These are phyloP conservation scores for Berkeleyomyces rouxiae DNA, from an alignment of 2,329 filamentous ascomycete genomes.

Conservation along the genomic window DNA sequence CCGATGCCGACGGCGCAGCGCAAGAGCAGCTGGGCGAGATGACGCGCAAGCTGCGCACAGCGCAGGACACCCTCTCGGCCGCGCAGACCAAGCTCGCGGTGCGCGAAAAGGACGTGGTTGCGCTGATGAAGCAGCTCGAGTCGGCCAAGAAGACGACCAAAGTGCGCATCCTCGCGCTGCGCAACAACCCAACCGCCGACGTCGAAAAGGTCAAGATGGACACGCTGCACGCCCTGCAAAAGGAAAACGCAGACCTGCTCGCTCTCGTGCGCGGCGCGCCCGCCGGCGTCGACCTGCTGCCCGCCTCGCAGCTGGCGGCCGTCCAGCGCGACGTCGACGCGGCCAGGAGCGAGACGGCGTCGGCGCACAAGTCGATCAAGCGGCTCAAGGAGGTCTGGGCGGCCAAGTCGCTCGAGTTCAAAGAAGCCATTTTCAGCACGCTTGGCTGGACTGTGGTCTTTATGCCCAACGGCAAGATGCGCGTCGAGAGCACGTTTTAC, in stretches of 20 bases:
- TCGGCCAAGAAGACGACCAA: slow-evolving; percentile 48
- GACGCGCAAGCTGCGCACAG: slow-evolving; percentile 68
- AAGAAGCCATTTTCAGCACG: slow-evolving; percentile 80
- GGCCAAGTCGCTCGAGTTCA: slow-evolving; percentile 82
- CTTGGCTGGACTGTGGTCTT: slow-evolving; percentile 93
- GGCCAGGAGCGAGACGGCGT: slow-evolving; percentile 49
- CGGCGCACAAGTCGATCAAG: slow-evolving; percentile 65
- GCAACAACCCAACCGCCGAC: slow-evolving; percentile 81
- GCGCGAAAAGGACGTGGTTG: slow-evolving; percentile 58
- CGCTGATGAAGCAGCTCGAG: slow-evolving; percentile 55
- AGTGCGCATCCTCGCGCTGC: slow-evolving; percentile 69
- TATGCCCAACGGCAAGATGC: slow-evolving; percentile 90
- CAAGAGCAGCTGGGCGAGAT: slow-evolving; percentile 67
- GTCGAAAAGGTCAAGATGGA: slow-evolving; percentile 69
- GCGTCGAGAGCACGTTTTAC: slow-evolving; percentile 73
- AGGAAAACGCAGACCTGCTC: slow-evolving; percentile 72
- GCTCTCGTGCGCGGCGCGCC: slow-evolving; percentile 43
- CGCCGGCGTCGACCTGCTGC: slow-evolving; percentile 46
- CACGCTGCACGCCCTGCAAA: slow-evolving; percentile 59
- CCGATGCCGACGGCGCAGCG: slow-evolving; percentile 33
- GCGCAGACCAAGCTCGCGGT: slow-evolving; percentile 54
- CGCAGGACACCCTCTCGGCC: slow-evolving; percentile 60
- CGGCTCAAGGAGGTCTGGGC: slow-evolving; percentile 88
- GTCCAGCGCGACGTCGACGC: slow-evolving; percentile 60
- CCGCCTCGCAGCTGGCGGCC: slow-evolving; percentile 57